These are phyloP conservation scores for Boletus reticulatus DNA, from an alignment of 768 basidiomycete genomes.

Conservation along the genomic window DNA sequence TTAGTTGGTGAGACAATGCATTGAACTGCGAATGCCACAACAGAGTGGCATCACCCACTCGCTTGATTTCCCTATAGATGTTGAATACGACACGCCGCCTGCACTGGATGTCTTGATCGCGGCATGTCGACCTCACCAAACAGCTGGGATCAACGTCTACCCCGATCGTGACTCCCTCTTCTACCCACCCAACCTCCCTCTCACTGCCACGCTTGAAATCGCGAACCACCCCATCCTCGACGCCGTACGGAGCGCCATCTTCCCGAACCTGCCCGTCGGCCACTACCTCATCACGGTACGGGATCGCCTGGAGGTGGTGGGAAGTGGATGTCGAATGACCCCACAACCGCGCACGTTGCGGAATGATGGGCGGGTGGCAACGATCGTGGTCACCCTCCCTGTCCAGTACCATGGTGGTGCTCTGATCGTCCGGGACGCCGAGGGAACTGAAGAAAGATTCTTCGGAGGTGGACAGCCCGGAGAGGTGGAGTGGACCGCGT, in stretches of 20 bases:
- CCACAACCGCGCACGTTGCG: constrained; percentile 51
- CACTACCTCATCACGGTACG: constrained; percentile 67
- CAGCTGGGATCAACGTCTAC: constrained; percentile 49
- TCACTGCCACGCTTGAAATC: constrained; percentile 76
- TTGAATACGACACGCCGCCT: constrained; percentile 71
- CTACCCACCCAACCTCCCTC: constrained; percentile 69
- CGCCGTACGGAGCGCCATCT: constrained; percentile 67
- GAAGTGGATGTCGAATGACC: constrained; percentile 56
- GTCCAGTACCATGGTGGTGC: constrained; percentile 72
- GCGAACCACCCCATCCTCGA: constrained; percentile 82
- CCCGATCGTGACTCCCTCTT: constrained; percentile 64
- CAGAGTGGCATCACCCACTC: constrained; percentile 79
- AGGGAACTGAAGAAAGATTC: constrained; percentile 61
- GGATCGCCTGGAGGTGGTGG: constrained; percentile 69
- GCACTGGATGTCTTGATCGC: constrained; percentile 77
- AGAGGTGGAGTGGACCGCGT: constrained; percentile 78
- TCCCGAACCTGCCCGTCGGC: constrained; percentile 65
- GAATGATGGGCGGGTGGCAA: constrained; percentile 70
- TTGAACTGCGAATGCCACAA: background rate
- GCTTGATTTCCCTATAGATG: constrained; percentile 78
- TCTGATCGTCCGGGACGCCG: constrained; percentile 53
- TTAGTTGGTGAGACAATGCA: background rate
- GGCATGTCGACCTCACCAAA: constrained; percentile 66
- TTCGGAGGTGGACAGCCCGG: constrained; percentile 58
- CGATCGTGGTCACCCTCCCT: constrained; percentile 70